These are phyloP conservation scores for Penicillium bialowiezense DNA, from an alignment of 495 filamentous ascomycete genomes.

Conservation along the genomic window DNA sequence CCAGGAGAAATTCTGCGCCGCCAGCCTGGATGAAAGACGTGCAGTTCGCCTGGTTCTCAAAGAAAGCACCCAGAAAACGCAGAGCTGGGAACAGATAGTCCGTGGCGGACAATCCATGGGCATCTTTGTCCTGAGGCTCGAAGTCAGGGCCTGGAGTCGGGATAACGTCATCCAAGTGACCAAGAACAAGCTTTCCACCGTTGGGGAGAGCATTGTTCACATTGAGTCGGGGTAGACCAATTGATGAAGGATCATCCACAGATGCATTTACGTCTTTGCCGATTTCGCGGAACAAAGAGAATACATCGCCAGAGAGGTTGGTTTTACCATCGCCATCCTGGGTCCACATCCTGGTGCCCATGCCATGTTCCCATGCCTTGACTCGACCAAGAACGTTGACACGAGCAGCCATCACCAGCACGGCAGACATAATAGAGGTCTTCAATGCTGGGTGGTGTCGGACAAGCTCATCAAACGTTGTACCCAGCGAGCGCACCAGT, in stretches of 20 bases:
- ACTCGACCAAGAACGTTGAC: constrained; percentile 66
- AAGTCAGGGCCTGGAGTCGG: constrained; percentile 26
- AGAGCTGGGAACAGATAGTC: constrained; percentile 73
- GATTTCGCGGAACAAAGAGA: constrained; percentile 35
- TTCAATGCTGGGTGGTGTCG: constrained; percentile 88
- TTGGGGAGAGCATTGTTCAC: constrained; percentile 32
- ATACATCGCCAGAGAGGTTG: constrained; percentile 27
- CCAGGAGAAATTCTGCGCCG: constrained; percentile 80
- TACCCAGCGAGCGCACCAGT: constrained; percentile 58
- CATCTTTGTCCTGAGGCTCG: constrained; percentile 47
- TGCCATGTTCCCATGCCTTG: constrained; percentile 62
- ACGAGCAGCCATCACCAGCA: constrained; percentile 79
- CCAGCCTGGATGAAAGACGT: constrained; percentile 71
- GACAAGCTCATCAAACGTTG: constrained; percentile 88
- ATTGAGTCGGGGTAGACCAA: constrained; percentile 36
- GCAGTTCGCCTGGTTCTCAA: constrained; percentile 73
- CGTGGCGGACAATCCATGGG: constrained; percentile 48
- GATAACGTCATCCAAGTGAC: constrained; percentile 30
- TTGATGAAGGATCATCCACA: constrained; percentile 22
- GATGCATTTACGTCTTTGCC: constrained; percentile 28
- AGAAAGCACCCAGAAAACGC: constrained; percentile 74
- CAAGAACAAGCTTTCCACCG: constrained; percentile 34
- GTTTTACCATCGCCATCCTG: constrained; percentile 42
- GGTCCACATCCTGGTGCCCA: constrained; percentile 78
- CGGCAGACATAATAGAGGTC: constrained; percentile 69